phyloP scores from a whole-genome alignment of 768 basidiomycete genomes.

The Macrolepiota dolichaula region DNA sequence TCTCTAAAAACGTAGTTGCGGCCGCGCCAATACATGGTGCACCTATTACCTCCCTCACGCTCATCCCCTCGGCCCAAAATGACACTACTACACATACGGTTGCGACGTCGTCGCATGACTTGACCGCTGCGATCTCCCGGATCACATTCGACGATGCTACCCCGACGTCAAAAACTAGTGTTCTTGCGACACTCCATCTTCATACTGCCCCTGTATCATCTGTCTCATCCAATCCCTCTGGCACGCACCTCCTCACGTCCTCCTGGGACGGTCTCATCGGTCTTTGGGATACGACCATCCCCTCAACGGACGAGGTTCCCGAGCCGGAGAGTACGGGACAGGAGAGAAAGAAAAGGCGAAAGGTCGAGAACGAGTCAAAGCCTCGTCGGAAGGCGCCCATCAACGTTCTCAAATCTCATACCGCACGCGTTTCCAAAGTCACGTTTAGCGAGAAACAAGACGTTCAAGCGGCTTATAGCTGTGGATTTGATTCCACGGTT shows the following conservation, averaged over 20 bases:
- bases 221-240: slow-evolving; percentile 50
- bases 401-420: slow-evolving; percentile 79
- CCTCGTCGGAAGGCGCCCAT: slow-evolving; percentile 65
- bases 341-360: slow-evolving; percentile 64
- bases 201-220: slow-evolving; percentile 82
- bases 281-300: slow-evolving; percentile 69
- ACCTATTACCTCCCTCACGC: slow-evolving; percentile 63
- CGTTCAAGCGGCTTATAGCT: slow-evolving; percentile 55
- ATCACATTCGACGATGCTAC: slow-evolving; percentile 20
- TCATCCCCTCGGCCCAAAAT: slow-evolving; percentile 38
- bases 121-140: slow-evolving; percentile 59
- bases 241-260: slow-evolving; percentile 70
- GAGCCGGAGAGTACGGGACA: slow-evolving; percentile 31
- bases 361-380: slow-evolving; percentile 37
- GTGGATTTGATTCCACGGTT: slow-evolving; percentile 89
- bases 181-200: slow-evolving; percentile 72
- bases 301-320: slow-evolving; percentile 60
- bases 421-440: slow-evolving; percentile 73
- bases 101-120: slow-evolving; percentile 77
- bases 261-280: slow-evolving; percentile 89
- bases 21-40: slow-evolving; percentile 54
- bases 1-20: slow-evolving; percentile 54
- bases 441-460: slow-evolving; percentile 37
- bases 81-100: slow-evolving; percentile 35
- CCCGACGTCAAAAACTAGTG: slow-evolving; percentile 24